Conservation (phyloP, 257 asterid species). For the Schizonepeta tenuifolia region DNA sequence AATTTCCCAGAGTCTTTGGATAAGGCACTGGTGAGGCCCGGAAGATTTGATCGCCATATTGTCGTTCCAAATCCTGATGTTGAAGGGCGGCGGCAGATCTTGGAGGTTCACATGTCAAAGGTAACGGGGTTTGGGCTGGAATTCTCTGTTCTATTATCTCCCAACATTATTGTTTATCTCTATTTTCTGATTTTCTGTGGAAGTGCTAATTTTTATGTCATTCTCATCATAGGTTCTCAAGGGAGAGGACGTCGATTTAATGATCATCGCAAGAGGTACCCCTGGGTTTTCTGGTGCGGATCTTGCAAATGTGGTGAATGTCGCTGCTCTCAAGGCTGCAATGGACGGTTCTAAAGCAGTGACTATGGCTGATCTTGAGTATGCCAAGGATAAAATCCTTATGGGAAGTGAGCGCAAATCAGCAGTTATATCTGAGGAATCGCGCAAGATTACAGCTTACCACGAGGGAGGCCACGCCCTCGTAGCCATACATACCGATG, state of each 20-base stretch:
- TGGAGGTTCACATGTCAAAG: slow-evolving; percentile 97
- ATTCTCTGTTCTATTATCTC: too few relatives aligned
- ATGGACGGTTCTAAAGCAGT: slow-evolving; percentile 87
- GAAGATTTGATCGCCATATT: slow-evolving; percentile 89
- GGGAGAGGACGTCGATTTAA: slow-evolving; percentile 76
- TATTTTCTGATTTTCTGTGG: background rate
- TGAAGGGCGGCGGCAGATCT: slow-evolving; percentile 93
- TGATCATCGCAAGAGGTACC: slow-evolving; percentile 74
- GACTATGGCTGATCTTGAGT: slow-evolving; percentile 65
- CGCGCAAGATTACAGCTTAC: slow-evolving; percentile 70
- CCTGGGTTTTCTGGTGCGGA: slow-evolving; percentile 91
- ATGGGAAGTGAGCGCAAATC: slow-evolving; percentile 88
- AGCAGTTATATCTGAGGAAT: slow-evolving; percentile 71
- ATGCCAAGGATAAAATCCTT: slow-evolving; percentile 83
- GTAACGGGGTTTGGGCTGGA: slow-evolving; percentile 39
- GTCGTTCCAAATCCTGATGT: slow-evolving; percentile 98
- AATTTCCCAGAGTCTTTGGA: slow-evolving; percentile 92
- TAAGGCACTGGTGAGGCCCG: slow-evolving; percentile 95
- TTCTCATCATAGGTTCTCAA: slow-evolving; percentile 54
- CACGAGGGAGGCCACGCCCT: slow-evolving; percentile 92
- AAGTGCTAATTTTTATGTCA: slow-evolving; percentile 2
- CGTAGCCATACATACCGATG: slow-evolving; percentile 73
- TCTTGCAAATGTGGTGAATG: slow-evolving; percentile 78
- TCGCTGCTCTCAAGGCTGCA: slow-evolving; percentile 80
- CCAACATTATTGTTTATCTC: background rate